Base-by-base conservation (phyloP, 2,329 filamentous ascomycete genomes). In the Rachicladosporium sp. region DNA sequence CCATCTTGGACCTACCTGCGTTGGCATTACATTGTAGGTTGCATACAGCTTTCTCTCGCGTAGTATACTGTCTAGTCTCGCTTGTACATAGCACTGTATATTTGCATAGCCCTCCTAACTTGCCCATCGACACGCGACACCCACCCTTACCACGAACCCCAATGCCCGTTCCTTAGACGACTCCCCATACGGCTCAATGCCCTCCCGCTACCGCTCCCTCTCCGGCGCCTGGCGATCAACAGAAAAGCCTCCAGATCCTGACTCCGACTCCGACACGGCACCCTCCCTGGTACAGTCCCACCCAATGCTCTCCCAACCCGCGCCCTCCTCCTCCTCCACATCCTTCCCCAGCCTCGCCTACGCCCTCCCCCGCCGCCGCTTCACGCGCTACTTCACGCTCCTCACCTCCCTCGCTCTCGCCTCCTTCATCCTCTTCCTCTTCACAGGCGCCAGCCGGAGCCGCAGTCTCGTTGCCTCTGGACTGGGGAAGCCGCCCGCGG, bases 331-430 rank as follows among this genome's bases (percentile, higher is more conserved):
- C 40, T 41, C 41, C 35, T 48, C 48, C 48, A 47, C 51, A 12
- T 51, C 54, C 10, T 52, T 50, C 44, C 23, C 38, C 6, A 38
- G 35, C 35, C 11, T 42, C 10, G 56, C 57, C 31, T 60, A 59
- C 44, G 52, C 57, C 34, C 43, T 58, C 1, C 57, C 57, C 3
- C 51, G 57, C 19, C 5, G 77, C 79, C 53, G 81, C 72, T 74
- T 91, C 43, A 77, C 84, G 41, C 73, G 86, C 50, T 93, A 82
- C 57, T 74, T 94, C 40, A 86, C 85, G 47, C 66, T 88, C 36
- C 74, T 71, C 3, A 66, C 93, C 38, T 73, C 83, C 35, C 69
- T 73, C 2, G 73, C 76, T 1, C 71, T 94, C 10, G 48, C 91
- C 4, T 55, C 93, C 33, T 85, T 95, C 63, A 80, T 94, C 41